phyloP scores from a whole-genome alignment of 495 filamentous ascomycete genomes.

The Hyaloscypha finlandica region DNA sequence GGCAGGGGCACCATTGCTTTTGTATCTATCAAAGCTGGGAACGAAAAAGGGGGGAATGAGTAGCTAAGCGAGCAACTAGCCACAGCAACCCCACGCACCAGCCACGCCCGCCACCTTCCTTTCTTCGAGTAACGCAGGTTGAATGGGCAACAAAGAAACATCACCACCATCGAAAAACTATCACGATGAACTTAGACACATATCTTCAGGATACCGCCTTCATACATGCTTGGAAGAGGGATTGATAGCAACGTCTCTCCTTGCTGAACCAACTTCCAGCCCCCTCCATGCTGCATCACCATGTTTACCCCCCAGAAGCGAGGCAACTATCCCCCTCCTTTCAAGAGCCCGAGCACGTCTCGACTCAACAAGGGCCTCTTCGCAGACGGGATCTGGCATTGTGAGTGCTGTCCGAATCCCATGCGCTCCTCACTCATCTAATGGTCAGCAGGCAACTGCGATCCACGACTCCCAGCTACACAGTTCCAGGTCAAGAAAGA shows the following conservation, averaged over 20 bases:
- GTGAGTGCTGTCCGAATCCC: constrained; percentile 31
- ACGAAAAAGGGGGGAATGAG: not conserved
- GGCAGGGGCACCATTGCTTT: too few relatives aligned
- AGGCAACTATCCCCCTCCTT: not conserved
- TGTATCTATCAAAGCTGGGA: too few relatives aligned
- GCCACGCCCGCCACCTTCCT: not conserved
- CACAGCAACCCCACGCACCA: not conserved
- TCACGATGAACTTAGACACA: not conserved
- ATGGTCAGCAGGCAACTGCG: constrained; percentile 57
- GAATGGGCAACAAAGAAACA: not conserved
- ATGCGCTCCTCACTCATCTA: constrained; percentile 10
- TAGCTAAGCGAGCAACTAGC: not conserved
- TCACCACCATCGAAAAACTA: not conserved
- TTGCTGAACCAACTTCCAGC: too few relatives aligned
- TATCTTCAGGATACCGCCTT: not conserved
- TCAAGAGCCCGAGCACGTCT: not conserved
- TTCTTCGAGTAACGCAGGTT: not conserved
- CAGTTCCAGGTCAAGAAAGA: constrained; percentile 66
- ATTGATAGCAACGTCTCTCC: not conserved
- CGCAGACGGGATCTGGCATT: constrained; percentile 58
- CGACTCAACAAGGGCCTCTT: constrained; percentile 50
- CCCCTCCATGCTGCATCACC: not conserved
- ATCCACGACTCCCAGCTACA: constrained; percentile 59
- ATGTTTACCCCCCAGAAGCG: not conserved
- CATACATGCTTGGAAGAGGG: not conserved